These are phyloP conservation scores for Fusarium udum DNA, from an alignment of 2,329 filamentous ascomycete genomes.

Conservation along the genomic window DNA sequence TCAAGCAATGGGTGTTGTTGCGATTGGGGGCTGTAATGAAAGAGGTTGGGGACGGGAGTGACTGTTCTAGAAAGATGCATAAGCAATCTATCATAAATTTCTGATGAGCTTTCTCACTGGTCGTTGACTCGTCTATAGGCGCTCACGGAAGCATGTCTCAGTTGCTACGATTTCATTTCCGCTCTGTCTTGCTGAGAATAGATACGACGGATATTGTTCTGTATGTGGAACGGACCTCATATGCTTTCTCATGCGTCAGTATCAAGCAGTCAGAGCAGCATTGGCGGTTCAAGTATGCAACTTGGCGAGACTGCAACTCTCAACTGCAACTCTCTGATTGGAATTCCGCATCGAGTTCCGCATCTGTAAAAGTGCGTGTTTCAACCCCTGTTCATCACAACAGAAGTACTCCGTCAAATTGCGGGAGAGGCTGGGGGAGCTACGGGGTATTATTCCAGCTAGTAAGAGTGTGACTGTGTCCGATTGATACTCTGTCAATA, in stretches of 20 bases:
- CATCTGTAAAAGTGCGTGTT: constrained; percentile 32
- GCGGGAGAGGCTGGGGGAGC: constrained; percentile 26
- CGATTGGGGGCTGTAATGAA: constrained; percentile 1
- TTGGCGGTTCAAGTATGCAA: constrained; percentile 12
- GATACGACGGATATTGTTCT: constrained; percentile 7
- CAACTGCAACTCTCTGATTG: neutral
- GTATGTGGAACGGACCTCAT: constrained; percentile 9
- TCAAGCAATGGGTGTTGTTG: neutral
- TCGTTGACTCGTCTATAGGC: neutral
- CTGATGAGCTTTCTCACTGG: constrained; percentile 9
- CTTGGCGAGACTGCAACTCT: neutral
- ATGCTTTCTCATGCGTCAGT: neutral
- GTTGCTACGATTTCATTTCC: constrained; percentile 2
- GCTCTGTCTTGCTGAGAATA: neutral
- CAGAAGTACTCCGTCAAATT: constrained; percentile 3
- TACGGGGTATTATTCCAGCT: neutral
- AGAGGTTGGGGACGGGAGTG: constrained; percentile 13
- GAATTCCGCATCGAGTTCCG: constrained; percentile 5
- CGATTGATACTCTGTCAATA: constrained; percentile 6
- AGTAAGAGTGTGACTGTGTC: neutral
- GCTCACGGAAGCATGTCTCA: constrained; percentile 22
- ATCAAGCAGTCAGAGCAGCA: constrained; percentile 3
- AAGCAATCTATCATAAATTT: constrained; percentile 11
- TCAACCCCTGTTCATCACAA: constrained; percentile 13
- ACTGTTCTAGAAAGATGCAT: constrained; percentile 30